Conservation (phyloP, 257 asterid genomes). For the Solanum chiquidenum region DNA sequence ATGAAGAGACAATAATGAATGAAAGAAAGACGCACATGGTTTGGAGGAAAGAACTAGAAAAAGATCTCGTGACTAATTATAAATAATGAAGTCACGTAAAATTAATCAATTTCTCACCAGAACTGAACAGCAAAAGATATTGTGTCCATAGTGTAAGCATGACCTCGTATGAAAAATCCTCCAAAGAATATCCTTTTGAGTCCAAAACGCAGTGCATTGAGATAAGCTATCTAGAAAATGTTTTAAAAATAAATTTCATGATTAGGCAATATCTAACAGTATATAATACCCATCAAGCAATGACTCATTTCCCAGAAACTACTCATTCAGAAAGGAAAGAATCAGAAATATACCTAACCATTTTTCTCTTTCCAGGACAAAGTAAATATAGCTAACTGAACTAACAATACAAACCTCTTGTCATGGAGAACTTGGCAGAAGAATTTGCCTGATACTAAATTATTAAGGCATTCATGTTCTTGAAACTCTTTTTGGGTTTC, state of each 20-base stretch:
- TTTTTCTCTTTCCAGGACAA: not conserved
- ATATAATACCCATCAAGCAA: not conserved
- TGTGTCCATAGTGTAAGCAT: conserved; percentile 99
- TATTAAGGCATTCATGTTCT: not conserved
- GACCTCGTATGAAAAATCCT: conserved; percentile 97
- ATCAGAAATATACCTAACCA: not conserved
- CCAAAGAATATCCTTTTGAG: conserved; percentile 95
- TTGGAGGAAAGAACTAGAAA: not conserved
- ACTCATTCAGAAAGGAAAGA: not conserved
- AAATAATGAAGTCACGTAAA: not conserved
- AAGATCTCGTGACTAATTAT: not conserved
- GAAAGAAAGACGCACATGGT: not conserved
- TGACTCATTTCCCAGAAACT: not conserved
- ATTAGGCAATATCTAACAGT: conserved; percentile 3
- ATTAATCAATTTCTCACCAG: conserved; percentile 38
- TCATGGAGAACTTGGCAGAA: not conserved
- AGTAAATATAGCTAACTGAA: not conserved
- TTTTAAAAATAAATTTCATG: conserved; percentile 9
- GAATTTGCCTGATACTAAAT: not conserved
- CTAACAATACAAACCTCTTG: not conserved
- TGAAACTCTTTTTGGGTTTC: not conserved
- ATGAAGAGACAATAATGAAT: not conserved
- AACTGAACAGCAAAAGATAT: conserved; percentile 95
- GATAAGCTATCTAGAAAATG: conserved; percentile 63
- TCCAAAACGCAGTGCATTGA: conserved; percentile 92